phyloP scores from a whole-genome alignment of 2,329 filamentous ascomycete species.

The Zopfia rhizophila region DNA sequence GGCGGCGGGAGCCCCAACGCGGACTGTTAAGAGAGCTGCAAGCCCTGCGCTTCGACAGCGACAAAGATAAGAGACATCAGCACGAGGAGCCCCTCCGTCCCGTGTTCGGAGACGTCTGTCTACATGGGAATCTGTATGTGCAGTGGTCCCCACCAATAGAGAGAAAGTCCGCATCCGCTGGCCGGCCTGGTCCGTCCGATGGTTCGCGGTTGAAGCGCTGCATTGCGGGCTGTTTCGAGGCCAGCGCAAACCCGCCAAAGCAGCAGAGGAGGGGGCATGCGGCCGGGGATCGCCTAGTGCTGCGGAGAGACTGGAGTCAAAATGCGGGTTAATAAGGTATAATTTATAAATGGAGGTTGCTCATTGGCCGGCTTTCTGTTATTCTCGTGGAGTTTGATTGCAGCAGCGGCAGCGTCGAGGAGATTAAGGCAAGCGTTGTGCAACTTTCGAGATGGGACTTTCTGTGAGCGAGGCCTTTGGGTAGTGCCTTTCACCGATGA shows the following conservation, averaged over 20 bases:
- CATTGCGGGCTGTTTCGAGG: constrained; percentile 8
- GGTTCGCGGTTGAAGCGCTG: no score
- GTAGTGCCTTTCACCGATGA: no score
- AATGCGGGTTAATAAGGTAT: constrained; percentile 23
- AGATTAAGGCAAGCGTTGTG: no score
- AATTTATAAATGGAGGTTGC: constrained; percentile 14
- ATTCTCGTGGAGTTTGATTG: constrained; percentile 13
- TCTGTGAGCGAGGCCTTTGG: no score
- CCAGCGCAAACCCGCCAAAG: constrained; percentile 5
- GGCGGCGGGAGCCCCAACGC: constrained; percentile 13
- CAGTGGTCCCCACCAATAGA: neutral
- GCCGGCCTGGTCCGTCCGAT: no score
- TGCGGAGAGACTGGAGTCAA: neutral
- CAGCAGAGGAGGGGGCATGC: constrained; percentile 4
- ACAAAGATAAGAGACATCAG: neutral
- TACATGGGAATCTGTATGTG: constrained; percentile 1
- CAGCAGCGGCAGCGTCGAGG: no score
- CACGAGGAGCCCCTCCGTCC: neutral
- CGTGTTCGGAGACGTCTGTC: neutral
- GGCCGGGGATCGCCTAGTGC: constrained; percentile 2
- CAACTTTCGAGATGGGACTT: no score
- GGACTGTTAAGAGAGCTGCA: constrained; percentile 14
- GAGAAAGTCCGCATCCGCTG: neutral
- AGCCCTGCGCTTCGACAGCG: neutral
- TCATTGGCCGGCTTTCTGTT: constrained; percentile 16